Evolutionary conservation across 2,329 filamentous ascomycete genomes (phyloP).

Genomic region (Penicillium frequentans): DNA sequence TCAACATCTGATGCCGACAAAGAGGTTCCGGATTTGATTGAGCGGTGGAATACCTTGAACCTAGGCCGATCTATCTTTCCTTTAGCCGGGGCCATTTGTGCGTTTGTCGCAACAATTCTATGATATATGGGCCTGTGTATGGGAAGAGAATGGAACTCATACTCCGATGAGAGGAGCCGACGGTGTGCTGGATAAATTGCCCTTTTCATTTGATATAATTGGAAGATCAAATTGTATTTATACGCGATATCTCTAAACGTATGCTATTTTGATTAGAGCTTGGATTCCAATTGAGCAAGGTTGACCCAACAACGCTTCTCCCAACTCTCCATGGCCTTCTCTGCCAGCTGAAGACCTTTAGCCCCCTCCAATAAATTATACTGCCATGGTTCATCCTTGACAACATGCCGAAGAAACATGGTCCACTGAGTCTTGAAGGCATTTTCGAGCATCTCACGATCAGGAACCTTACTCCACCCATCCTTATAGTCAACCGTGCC

Average conservation of each 20-base stretch:
- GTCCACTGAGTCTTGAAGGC: neutral
- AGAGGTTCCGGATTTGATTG: slow-evolving; percentile 17
- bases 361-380: neutral
- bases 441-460: neutral
- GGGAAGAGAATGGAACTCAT: neutral
- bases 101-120: slow-evolving; percentile 13
- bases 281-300: neutral
- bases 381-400: neutral
- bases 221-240: neutral
- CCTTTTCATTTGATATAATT: too few relatives aligned
- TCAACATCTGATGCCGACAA: slow-evolving; percentile 5
- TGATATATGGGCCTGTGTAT: neutral
- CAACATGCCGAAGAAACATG: neutral
- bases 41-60: slow-evolving; percentile 24
- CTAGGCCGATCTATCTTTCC: slow-evolving; percentile 20
- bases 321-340: neutral
- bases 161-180: too few relatives aligned
- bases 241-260: neutral
- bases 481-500: neutral
- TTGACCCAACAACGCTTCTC: neutral
- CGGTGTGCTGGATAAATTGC: too few relatives aligned
- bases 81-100: slow-evolving; percentile 16
- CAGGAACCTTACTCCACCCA: neutral
- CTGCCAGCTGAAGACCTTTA: neutral
- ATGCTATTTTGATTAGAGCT: neutral